These are phyloP conservation scores for Bipolaris cookei DNA, from an alignment of 2,329 filamentous ascomycete genomes.

Conservation along the genomic window DNA sequence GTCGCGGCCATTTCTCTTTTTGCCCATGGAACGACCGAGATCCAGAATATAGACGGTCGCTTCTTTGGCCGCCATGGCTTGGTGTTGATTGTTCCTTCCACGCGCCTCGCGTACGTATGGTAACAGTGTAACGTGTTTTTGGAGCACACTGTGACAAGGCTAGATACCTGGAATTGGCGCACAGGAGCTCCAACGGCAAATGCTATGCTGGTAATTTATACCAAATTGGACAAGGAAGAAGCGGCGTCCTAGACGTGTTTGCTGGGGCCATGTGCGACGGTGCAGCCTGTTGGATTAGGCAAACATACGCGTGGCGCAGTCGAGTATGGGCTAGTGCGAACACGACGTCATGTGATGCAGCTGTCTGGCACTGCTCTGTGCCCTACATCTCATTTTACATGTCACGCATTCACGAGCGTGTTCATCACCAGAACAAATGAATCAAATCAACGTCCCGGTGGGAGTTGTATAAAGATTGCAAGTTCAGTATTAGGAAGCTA, in stretches of 20 bases:
- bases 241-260: neutral
- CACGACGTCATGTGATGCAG: slow-evolving; percentile 7
- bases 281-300: slow-evolving; percentile 15
- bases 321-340: neutral
- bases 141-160: neutral
- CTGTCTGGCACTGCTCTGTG: neutral
- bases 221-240: neutral
- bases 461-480: neutral
- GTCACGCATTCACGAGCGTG: neutral
- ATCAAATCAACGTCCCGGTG: neutral
- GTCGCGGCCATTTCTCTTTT: slow-evolving; percentile 70
- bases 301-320: slow-evolving; percentile 8
- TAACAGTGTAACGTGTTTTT: neutral
- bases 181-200: neutral
- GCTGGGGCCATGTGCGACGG: neutral
- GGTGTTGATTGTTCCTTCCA: neutral
- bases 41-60: slow-evolving; percentile 92
- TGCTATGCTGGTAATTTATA: neutral
- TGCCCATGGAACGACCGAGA: slow-evolving; percentile 82
- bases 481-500: neutral
- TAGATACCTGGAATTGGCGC: neutral
- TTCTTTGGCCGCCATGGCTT: slow-evolving; percentile 87
- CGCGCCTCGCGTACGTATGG: slow-evolving; percentile 1
- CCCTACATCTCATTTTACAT: neutral
- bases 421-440: neutral